Conservation (phyloP, 805 yeast genomes). For the Ogataea wickerhamii region DNA sequence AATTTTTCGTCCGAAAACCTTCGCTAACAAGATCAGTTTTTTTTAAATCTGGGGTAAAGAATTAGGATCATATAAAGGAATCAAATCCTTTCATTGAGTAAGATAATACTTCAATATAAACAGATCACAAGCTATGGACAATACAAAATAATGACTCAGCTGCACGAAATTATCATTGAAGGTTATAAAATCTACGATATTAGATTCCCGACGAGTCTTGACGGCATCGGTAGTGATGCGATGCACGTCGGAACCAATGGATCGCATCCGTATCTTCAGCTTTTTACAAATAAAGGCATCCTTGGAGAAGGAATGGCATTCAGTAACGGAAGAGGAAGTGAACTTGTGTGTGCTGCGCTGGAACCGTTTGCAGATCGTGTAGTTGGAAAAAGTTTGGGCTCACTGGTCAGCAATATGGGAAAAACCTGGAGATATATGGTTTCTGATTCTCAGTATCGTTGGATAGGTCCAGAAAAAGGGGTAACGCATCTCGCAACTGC, state of each 20-base stretch:
- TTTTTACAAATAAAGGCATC: conserved; percentile 29
- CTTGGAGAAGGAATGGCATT: conserved; percentile 42
- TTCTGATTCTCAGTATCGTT: conserved; percentile 38
- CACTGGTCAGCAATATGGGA: conserved; percentile 37
- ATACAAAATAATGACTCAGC: background rate
- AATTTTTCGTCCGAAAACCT: background rate
- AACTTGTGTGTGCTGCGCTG: conserved; percentile 34
- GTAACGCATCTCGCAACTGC: conserved; percentile 40
- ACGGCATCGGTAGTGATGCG: conserved; percentile 41
- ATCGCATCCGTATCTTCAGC: conserved; percentile 37
- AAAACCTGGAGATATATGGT: conserved; percentile 39
- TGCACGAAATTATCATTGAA: background rate
- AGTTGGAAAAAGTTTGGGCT: conserved; percentile 31
- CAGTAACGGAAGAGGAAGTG: conserved; percentile 39
- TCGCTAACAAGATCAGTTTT: background rate
- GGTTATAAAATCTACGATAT: conserved; percentile 9
- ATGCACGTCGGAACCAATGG: conserved; percentile 39
- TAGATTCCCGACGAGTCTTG: conserved; percentile 39
- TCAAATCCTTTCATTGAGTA: background rate
- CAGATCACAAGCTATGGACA: background rate
- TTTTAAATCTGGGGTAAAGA: background rate
- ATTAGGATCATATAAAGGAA: no score
- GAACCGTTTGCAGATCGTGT: conserved; percentile 36
- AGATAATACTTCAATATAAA: background rate
- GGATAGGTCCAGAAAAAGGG: conserved; percentile 46